A percentile compares a stretch with the other conserved stretches of the same genome.
phyloP scores from a whole-genome alignment of 2,329 filamentous ascomycete species.

The Aspergillus sojae region DNA sequence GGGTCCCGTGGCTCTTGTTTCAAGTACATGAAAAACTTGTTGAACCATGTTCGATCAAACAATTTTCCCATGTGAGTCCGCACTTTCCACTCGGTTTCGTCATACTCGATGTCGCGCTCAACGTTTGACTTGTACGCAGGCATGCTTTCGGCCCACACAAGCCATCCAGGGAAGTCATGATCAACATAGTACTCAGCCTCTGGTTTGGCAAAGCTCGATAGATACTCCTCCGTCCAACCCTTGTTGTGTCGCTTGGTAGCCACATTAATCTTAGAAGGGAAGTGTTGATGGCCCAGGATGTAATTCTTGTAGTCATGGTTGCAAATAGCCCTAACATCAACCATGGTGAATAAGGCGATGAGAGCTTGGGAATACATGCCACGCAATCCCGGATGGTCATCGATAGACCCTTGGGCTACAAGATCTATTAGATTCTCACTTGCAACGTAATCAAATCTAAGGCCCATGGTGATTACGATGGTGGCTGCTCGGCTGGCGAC shows the following conservation, averaged over 20 bases:
- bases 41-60: conserved; percentile 82
- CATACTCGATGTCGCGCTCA: conserved; percentile 69
- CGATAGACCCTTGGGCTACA: conserved; percentile 79
- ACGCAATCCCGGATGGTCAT: conserved; percentile 84
- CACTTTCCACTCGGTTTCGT: conserved; percentile 74
- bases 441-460: conserved; percentile 88
- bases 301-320: conserved; percentile 86
- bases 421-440: conserved; percentile 81
- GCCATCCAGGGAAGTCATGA: conserved; percentile 89
- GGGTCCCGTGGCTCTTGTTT: conserved; percentile 93
- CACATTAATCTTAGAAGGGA: conserved; percentile 75
- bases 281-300: conserved; percentile 75
- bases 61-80: conserved; percentile 78
- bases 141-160: conserved; percentile 91
- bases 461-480: conserved; percentile 85
- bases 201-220: conserved; percentile 75
- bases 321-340: conserved; percentile 84
- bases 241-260: conserved; percentile 73
- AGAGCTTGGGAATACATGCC: conserved; percentile 80
- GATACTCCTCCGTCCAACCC: conserved; percentile 75
- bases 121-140: conserved; percentile 76
- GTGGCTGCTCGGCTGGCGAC: conserved; percentile 87
- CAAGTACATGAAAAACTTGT: conserved; percentile 84
- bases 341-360: conserved; percentile 76
- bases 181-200: conserved; percentile 89